phyloP scores from a whole-genome alignment of 495 filamentous ascomycete species.

The Acidomyces sp. region DNA sequence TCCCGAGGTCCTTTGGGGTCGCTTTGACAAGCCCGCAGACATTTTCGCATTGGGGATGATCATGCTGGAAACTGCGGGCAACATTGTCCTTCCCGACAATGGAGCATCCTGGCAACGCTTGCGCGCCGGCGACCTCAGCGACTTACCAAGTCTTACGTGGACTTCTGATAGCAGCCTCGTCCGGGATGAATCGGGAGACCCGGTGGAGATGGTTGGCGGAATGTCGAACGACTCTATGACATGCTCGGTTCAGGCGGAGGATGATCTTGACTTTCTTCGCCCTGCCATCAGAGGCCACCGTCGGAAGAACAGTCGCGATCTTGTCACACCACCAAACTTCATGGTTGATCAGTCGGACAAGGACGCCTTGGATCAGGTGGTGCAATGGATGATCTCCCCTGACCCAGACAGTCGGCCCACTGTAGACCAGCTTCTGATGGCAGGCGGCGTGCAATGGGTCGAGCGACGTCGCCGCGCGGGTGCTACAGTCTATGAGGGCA shows the following conservation, averaged over 20 bases:
- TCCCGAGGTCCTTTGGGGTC: constrained; percentile 72
- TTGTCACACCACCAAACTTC: constrained; percentile 66
- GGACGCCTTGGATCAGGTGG: constrained; percentile 68
- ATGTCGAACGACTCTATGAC: constrained; percentile 12
- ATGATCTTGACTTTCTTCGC: constrained; percentile 17
- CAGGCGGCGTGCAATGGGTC: constrained; percentile 64
- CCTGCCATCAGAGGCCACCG: constrained; percentile 16
- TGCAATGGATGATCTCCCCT: constrained; percentile 76
- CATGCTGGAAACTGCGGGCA: constrained; percentile 84
- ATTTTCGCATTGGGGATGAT: constrained; percentile 89
- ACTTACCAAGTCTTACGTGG: constrained; percentile 69
- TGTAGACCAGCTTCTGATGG: constrained; percentile 53
- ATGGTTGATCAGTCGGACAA: constrained; percentile 61
- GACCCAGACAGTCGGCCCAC: constrained; percentile 60
- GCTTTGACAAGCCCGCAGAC: constrained; percentile 80
- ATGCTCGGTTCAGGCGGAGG: constrained; percentile 8
- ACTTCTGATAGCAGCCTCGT: constrained; percentile 56
- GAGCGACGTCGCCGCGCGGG: constrained; percentile 59
- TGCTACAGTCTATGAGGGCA: constrained; percentile 87
- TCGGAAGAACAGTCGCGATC: constrained; percentile 41
- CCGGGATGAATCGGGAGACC: constrained; percentile 64
- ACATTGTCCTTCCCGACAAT: constrained; percentile 82
- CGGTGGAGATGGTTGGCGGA: constrained; percentile 27
- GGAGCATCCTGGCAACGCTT: constrained; percentile 79
- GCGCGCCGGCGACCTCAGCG: constrained; percentile 72